A percentile compares a stretch with the other conserved stretches of the same genome.
Conservation (phyloP, 148 eudicot species). For the Rhododendron ovatum region DNA sequence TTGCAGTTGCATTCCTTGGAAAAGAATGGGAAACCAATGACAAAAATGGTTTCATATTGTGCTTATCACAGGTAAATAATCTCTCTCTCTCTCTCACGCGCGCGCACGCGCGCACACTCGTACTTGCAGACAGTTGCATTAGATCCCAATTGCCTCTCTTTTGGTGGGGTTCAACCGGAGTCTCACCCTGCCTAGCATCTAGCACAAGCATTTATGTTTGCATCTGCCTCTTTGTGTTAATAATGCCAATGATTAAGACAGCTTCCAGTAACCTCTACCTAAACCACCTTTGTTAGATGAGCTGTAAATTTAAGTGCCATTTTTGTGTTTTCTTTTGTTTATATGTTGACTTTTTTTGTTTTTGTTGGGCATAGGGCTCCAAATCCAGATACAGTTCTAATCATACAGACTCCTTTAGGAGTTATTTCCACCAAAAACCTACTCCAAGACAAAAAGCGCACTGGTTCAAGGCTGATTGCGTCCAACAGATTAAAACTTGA, state of each 20-base stretch:
- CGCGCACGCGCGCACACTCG: background rate
- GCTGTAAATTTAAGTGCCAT: background rate
- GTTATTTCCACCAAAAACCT: conserved; percentile 79
- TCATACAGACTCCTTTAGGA: conserved; percentile 80
- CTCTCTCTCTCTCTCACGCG: background rate
- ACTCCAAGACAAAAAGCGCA: conserved; percentile 52
- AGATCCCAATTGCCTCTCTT: background rate
- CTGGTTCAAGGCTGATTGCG: conserved; percentile 81
- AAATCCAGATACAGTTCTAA: conserved; percentile 86
- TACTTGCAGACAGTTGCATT: background rate
- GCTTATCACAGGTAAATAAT: conserved; percentile 79
- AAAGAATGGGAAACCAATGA: conserved; percentile 82
- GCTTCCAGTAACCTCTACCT: background rate
- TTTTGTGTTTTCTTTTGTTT: background rate
- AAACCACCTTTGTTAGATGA: background rate
- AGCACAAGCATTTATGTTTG: background rate
- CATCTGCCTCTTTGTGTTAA: background rate
- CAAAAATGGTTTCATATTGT: conserved; percentile 93
- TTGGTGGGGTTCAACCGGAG: background rate
- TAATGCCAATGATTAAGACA: background rate
- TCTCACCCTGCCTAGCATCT: background rate
- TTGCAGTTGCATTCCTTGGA: conserved; percentile 86
- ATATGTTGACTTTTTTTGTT: background rate
- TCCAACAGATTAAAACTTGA: conserved; percentile 59
- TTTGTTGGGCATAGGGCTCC: conserved; percentile 63